These are phyloP conservation scores for Neolecta irregularis DNA, from an alignment of 1,139 yeast genomes.

Conservation along the genomic window DNA sequence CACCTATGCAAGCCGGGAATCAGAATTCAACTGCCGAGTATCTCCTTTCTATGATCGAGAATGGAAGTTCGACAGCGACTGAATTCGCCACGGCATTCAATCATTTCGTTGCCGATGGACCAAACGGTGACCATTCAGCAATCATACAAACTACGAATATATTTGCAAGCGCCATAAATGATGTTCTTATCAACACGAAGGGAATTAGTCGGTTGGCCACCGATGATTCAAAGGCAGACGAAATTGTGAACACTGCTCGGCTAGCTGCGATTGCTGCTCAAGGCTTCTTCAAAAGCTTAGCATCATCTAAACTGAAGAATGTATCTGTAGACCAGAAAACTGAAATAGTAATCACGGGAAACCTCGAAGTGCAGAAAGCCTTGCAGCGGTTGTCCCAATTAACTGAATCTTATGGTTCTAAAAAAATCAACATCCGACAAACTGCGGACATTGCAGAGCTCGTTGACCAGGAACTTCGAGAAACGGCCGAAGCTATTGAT, in stretches of 20 bases:
- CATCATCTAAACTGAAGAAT: slow-evolving; percentile 36
- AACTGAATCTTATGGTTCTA: slow-evolving; percentile 45
- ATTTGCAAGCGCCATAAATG: slow-evolving; percentile 49
- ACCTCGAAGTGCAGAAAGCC: slow-evolving; percentile 55
- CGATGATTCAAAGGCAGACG: slow-evolving; percentile 34
- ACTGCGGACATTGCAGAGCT: slow-evolving; percentile 50
- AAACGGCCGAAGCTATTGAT: slow-evolving; percentile 55
- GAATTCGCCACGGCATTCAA: slow-evolving; percentile 73
- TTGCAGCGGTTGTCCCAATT: slow-evolving; percentile 44
- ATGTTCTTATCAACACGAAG: slow-evolving; percentile 52
- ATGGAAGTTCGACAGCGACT: slow-evolving; percentile 55
- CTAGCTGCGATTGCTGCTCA: slow-evolving; percentile 48
- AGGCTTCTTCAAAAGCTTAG: slow-evolving; percentile 44
- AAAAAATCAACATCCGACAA: slow-evolving; percentile 21
- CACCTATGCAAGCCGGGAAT: slow-evolving; percentile 76
- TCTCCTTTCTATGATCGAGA: slow-evolving; percentile 53
- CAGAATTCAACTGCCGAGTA: slow-evolving; percentile 63
- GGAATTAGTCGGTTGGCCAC: slow-evolving; percentile 47
- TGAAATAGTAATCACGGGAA: slow-evolving; percentile 61
- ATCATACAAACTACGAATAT: slow-evolving; percentile 54
- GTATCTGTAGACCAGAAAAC: slow-evolving; percentile 51
- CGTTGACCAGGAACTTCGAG: slow-evolving; percentile 56
- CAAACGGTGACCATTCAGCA: slow-evolving; percentile 49
- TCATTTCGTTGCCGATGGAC: slow-evolving; percentile 63
- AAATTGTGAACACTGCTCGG: slow-evolving; percentile 35